Base-by-base conservation (phyloP, 2,329 filamentous ascomycete genomes). In the Arachnomyces sp. region DNA sequence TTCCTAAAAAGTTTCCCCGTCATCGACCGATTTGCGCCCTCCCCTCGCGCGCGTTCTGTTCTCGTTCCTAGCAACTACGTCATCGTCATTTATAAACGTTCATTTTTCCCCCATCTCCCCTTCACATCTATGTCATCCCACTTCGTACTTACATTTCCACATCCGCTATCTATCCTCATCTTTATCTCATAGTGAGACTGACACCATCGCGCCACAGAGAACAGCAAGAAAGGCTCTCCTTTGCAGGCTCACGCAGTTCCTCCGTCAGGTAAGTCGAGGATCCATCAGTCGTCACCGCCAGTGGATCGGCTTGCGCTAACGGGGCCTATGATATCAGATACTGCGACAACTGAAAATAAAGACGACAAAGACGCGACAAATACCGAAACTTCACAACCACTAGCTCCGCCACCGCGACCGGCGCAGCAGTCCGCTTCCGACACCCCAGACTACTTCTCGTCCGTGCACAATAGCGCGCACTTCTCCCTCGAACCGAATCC, bases 401-500 rank as follows among this genome's bases (percentile, higher is more conserved):
- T 86, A 56, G 79, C 81, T 50, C 81, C 82, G 51, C 81, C 82
- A 41, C 82, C 81, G 43, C 80, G 81, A 63, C 67, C 67, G 40
- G 59, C 60, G 38, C 74, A 75, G 57, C 60, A 66, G 31, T 52
- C 53, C 53, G 64, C 68, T 43, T 63, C 66, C 41, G 73, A 79
- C 52, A 76, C 76, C 7, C 73, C 78, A 34, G 82, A 87, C 56
- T 86, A 83, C 64, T 87, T 86, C 61, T 74, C 75, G 38, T 72
- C 69, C 43, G 70, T 75, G 47, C 73, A 74, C 51, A 66, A 66
- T 53, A 71, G 66, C 50, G 53, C 44, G 38, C 63, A 59, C 29
- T 70, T 63, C 63, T 79, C 63, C 58, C 71, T 60, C 68, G 92
- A 96, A 70, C 88, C 88, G 44, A 96, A 98, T 64, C 90, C 92